A percentile compares a stretch with the other conserved stretches of the same genome.
These are phyloP conservation scores for Chloromonas sp. DNA, from an alignment of 163 green algal species.

Conservation along the genomic window DNA sequence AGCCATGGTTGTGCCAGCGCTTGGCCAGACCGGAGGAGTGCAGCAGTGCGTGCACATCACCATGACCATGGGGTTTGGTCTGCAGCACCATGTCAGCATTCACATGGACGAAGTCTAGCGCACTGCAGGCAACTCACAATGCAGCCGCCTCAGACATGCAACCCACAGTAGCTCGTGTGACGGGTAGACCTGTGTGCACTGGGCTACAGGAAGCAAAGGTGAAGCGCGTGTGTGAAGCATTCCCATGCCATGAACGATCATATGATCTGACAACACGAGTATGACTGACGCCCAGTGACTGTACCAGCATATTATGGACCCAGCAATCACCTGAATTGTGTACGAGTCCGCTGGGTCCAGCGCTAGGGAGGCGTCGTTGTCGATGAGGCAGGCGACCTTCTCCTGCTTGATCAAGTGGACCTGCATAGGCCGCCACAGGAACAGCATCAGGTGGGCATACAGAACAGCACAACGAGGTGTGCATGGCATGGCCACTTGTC, in stretches of 20 bases:
- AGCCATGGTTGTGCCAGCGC: slow-evolving; percentile 63
- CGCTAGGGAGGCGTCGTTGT: slow-evolving; percentile 84
- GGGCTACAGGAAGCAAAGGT: too few relatives aligned
- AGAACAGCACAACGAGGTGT: too few relatives aligned
- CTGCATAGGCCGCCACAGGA: slow-evolving; percentile 24
- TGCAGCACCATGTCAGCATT: slow-evolving; percentile 34
- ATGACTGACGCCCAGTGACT: too few relatives aligned
- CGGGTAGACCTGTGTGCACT: too few relatives aligned
- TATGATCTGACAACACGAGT: too few relatives aligned
- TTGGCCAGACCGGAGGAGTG: slow-evolving; percentile 69
- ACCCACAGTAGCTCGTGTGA: too few relatives aligned
- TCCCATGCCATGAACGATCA: too few relatives aligned
- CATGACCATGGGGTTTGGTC: slow-evolving; percentile 98
- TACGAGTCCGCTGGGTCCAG: slow-evolving; percentile 67
- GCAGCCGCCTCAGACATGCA: too few relatives aligned
- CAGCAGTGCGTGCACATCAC: slow-evolving; percentile 96
- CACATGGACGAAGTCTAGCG: background rate
- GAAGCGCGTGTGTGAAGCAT: too few relatives aligned
- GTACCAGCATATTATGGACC: too few relatives aligned
- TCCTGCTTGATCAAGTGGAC: slow-evolving; percentile 91
- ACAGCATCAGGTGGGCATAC: slow-evolving; percentile 2
- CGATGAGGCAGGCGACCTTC: slow-evolving; percentile 84
- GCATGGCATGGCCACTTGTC: too few relatives aligned
- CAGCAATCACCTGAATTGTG: slow-evolving; percentile 2
- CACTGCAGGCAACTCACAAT: too few relatives aligned